Base-by-base conservation (phyloP, 1,284 basidiomycete genomes). In the Fomes fomentarius region DNA sequence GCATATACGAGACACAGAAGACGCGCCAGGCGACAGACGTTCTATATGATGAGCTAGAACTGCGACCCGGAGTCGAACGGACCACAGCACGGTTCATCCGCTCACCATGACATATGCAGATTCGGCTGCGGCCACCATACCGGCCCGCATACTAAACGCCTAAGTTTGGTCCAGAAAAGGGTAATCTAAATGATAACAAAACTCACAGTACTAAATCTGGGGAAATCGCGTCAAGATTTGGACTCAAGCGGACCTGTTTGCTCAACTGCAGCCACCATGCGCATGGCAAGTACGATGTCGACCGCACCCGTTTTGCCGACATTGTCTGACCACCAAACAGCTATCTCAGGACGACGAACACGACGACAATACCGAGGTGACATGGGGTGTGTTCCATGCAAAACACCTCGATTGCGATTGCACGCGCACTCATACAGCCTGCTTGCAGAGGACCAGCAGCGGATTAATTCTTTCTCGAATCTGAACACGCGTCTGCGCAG, bases 381-480 rank as follows among this genome's bases (percentile, higher is more conserved):
- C 92, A 24, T 96, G 94, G 94, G 92, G 92, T 93, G 57, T 58
- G 83, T 75, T 28, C 26, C 11, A 19, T 44, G 12, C 41, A 35
- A 34, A 22, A 40, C 54, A 30, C 35, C 33, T 15, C n/a, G n/a
- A n/a, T n/a, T n/a, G n/a, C n/a, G n/a, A n/a, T n/a, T 9, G 42
- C 31, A 47, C 30, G 28, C 12, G 10, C 33, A 22, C 14, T 10
- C 25, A 34, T 30, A 52, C 22, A 21, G 22, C 19, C 33, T 2
- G 9, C 44, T 26, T 28, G 7, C 63, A 94, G 92, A 95, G 81
- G 96, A 99, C 72, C 96, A 98, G 72, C 86, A 94, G 65, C 81
- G 83, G 17, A 99, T 98, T 76, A 98, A 93, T 74, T 80, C 84
- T 0, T 98, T 99, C 71, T 96, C 93, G 0, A 95, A 94, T 67